Conservation (phyloP, 805 yeast species). For the Pichia membranifaciens region DNA sequence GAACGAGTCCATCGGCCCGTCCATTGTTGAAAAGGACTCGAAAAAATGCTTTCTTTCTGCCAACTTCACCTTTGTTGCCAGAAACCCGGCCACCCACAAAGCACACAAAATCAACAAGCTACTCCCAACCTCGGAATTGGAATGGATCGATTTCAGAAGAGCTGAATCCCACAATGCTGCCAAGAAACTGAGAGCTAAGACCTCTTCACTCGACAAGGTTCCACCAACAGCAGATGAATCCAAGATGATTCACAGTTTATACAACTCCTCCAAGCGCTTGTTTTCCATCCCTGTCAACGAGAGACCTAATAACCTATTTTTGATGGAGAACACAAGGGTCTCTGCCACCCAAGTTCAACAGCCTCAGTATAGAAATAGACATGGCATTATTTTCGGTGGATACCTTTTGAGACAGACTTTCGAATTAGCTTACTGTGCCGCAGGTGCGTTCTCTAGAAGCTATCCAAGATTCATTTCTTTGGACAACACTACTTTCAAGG, state of each 20-base stretch:
- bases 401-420: slow-evolving; percentile 87
- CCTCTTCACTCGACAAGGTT: slow-evolving; percentile 50
- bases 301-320: slow-evolving; percentile 46
- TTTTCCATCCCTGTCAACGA: slow-evolving; percentile 24
- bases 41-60: slow-evolving; percentile 79
- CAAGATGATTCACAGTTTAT: slow-evolving; percentile 67
- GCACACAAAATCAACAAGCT: slow-evolving; percentile 81
- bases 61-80: slow-evolving; percentile 90
- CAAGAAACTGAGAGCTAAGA: slow-evolving; percentile 71
- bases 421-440: slow-evolving; percentile 88
- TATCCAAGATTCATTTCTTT: slow-evolving; percentile 85
- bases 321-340: slow-evolving; percentile 67
- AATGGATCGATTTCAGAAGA: slow-evolving; percentile 77
- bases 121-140: slow-evolving; percentile 66
- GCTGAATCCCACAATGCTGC: slow-evolving; percentile 88
- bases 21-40: slow-evolving; percentile 43
- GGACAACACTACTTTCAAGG: slow-evolving; percentile 85
- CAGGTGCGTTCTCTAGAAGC: slow-evolving; percentile 81
- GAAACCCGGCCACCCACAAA: slow-evolving; percentile 88
- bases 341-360: slow-evolving; percentile 86
- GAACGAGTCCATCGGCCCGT: slow-evolving; percentile 40
- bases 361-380: slow-evolving; percentile 93
- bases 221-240: slow-evolving; percentile 81
- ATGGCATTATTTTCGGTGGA: slow-evolving; percentile 94
- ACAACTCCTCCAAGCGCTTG: slow-evolving; percentile 47